These are phyloP conservation scores for Gymnopilus junonius DNA, from an alignment of 768 basidiomycete species.

Conservation along the genomic window DNA sequence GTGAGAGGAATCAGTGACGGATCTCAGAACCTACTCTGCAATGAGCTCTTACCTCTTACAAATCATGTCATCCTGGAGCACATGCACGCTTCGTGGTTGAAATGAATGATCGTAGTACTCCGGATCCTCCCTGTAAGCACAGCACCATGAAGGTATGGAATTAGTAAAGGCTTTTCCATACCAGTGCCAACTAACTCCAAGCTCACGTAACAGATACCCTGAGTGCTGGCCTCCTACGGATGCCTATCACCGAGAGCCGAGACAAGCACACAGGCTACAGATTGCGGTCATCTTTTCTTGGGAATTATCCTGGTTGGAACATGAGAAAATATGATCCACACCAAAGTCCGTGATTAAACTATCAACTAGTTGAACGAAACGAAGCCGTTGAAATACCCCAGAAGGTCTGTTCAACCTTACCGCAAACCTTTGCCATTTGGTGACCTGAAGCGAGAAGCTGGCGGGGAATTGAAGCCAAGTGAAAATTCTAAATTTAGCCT, in stretches of 20 bases:
- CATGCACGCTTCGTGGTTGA: neutral
- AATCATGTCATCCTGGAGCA: neutral
- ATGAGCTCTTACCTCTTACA: neutral
- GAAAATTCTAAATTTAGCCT: neutral
- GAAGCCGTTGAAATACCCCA: neutral
- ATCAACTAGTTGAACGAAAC: neutral
- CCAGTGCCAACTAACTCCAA: neutral
- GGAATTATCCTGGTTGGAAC: neutral
- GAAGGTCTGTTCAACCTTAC: neutral
- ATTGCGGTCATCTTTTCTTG: neutral
- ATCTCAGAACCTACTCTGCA: conserved; percentile 1
- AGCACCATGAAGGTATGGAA: neutral
- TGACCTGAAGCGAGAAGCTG: neutral
- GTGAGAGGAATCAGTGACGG: neutral
- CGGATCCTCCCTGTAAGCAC: neutral
- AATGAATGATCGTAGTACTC: conserved; percentile 5
- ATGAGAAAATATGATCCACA: conserved; percentile 1
- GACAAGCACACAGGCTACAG: neutral
- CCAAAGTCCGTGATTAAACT: neutral
- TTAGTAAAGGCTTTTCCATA: neutral
- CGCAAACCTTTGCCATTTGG: neutral
- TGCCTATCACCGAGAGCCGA: neutral
- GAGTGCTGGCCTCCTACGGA: neutral
- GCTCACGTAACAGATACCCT: neutral
- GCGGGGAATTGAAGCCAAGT: neutral